Evolutionary conservation across 106 monocot genomes (phyloP), one percentile per base, ranked within the genome.

Genomic region (Alisma plantagoaquatica): DNA sequence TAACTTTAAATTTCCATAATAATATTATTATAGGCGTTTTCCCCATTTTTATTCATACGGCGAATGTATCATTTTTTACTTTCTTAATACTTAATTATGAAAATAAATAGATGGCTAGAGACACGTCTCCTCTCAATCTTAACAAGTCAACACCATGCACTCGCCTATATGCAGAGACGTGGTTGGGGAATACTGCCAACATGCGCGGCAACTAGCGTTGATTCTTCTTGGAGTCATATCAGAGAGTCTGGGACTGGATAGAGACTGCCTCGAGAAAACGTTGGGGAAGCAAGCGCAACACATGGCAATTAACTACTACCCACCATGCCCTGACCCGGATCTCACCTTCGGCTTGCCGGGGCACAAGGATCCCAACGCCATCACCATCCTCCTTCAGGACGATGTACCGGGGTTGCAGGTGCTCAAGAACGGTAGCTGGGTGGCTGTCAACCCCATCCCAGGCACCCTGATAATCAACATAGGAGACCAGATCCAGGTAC

Each of bases 281-380:
- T 30, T 84, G 10, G 84, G 84, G 9, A 57, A 62, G 51, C 79
- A 79, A 1, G 79, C 64, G 3, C 84, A 84, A 27, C 79, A 75
- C 53, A 84, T 84, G 84, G 84, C 75, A 14, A 54, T 84, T 12
- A 84, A 84, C 66, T 84, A 84, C 62, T 84, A 84, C 57, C 84
- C 79, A 1, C 79, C 59, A n/a, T 84, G 84, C 49, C 84, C 79
- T 11, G 71, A 75, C 49, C 79, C 84, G n/a, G 79, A 84, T n/a
- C n/a, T n/a, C n/a, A n/a, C n/a, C n/a, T n/a, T n/a, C n/a, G n/a
- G n/a, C n/a, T n/a, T n/a, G n/a, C n/a, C n/a, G n/a, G n/a, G n/a
- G n/a, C n/a, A n/a, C n/a, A n/a, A n/a, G n/a, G n/a, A n/a, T n/a
- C n/a, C n/a, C n/a, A n/a, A n/a, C n/a, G n/a, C n/a, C n/a, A n/a